Base-by-base conservation (phyloP, 176 grass and related monocot species). In the Olyra latifolia region DNA sequence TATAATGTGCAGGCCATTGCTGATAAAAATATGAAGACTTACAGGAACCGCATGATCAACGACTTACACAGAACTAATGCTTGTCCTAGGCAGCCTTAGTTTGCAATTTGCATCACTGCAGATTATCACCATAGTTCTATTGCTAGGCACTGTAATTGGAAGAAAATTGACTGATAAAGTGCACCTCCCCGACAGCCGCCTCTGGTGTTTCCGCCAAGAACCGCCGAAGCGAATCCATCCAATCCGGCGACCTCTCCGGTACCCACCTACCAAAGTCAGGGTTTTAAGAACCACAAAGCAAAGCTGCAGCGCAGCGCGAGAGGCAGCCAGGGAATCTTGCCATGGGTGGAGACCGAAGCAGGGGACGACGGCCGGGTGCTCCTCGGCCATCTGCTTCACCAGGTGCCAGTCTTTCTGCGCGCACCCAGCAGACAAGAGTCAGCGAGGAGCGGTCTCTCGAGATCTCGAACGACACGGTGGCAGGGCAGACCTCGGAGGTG, bases 271-370 rank as follows among this genome's bases (percentile, higher is more conserved):
- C 14, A 71, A 87, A 62, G 4, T 79, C 38, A 76, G 30, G 8
- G 19, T 14, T 61, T 76, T 17, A n/a, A 53, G 8, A 77, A 8
- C 29, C 22, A 61, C 3, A 15, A 1, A 28, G 52, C 7, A 43
- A 50, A 47, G 38, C 5, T 28, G 29, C 65, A 28, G 16, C 15
- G 54, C n/a, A 60, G 7, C 28, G 12, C 19, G 55, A 68, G 62
- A 71, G 62, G 42, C 14, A 45, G 17, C 4, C 10, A 28, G 23
- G 14, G 29, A 44, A 81, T 71, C 78, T 82, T 79, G 73, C 90
- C 95, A 98, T 45, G 90, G 92, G 54, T 98, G 92, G 55, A 95
- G 69, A 28, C 96, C 90, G 67, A 98, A 95, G 78, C 88, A 95
- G 20, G 95, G 92, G 78, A 95, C 42, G 63, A 93, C 74, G 47